These are phyloP conservation scores for Borealophlyctis nickersoniae DNA, from an alignment of 192 early-diverging fungal genomes.

Conservation along the genomic window DNA sequence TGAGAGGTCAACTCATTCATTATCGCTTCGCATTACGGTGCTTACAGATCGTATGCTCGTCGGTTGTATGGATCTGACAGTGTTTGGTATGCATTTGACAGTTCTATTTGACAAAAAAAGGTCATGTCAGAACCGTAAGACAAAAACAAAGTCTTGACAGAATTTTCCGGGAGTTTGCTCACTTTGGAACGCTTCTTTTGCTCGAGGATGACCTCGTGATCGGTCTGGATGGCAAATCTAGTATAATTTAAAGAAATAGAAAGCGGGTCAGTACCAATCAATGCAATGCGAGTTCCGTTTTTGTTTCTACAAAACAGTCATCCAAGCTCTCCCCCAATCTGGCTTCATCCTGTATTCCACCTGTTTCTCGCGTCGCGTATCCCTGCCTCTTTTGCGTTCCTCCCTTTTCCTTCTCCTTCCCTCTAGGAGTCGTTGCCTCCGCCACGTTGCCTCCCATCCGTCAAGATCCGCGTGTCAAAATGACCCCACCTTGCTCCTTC, in stretches of 20 bases:
- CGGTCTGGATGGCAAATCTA: constrained; percentile 35
- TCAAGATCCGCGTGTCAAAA: too few species aligned
- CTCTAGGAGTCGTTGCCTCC: too few species aligned
- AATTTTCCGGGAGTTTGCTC: constrained; percentile 7
- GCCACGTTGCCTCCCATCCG: too few species aligned
- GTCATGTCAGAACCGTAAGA: neutral
- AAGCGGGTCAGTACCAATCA: neutral
- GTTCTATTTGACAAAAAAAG: constrained; percentile 8
- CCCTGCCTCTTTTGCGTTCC: too few species aligned
- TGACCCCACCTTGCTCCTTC: constrained; percentile 26
- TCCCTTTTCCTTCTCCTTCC: too few species aligned
- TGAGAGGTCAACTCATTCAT: neutral
- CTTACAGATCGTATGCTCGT: constrained; percentile 27
- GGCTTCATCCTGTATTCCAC: too few species aligned
- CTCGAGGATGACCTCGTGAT: constrained; percentile 23
- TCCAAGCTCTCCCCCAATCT: too few species aligned
- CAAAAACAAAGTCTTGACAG: neutral
- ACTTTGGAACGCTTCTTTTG: constrained; percentile 40
- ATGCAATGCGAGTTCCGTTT: too few species aligned
- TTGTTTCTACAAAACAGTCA: too few species aligned
- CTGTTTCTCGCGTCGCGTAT: too few species aligned
- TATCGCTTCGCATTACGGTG: too few species aligned
- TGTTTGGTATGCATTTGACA: constrained; percentile 23
- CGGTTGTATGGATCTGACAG: constrained; percentile 23
- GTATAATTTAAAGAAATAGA: constrained; percentile 1